Base-by-base conservation (phyloP, 129 eudicot species). In the Gnaphalium uliginosum region DNA sequence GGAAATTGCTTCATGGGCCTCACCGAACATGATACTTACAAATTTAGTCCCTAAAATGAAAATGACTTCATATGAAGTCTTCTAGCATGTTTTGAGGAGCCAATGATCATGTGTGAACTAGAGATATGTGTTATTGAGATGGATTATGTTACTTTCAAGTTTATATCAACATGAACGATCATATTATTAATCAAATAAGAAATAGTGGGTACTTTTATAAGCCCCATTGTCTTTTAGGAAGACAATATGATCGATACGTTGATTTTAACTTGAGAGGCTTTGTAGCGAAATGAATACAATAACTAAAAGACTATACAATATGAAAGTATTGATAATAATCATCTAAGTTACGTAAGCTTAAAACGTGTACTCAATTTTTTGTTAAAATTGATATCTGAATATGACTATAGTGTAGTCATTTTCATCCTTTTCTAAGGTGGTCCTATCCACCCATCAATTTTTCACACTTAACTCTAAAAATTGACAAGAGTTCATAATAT, bases 331-430 rank as follows among this genome's bases (percentile, higher is more conserved):
- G 18, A 46, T 54, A 10, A 54, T 6, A 17, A 51, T 5, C 29
- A 8, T 35, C 27, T 53, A 68, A 60, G 26, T 19, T n/a, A 26
- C 10, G 48, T 68, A 10, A 37, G 23, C 6, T 39, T 57, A 41
- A 68, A 50, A 71, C 62, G 72, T 71, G 77, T 50, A 71, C 41
- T 2, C 72, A 33, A 41, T 11, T 30, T 46, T 27, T 9, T 68
- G 39, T 24, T 17, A 54, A 68, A 23, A 37, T 59, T 26, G 51
- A 39, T 6, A n/a, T 6, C 22, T 64, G 14, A 65, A 51, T 26
- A 65, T 64, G 26, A n/a, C 57, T 43, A 63, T 17, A 0, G 6
- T 24, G 27, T 1, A 11, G 74, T 68, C 62, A 18, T 58, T 77
- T 57, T 68, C 68, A 56, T 17, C 17, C 8, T 17, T 56, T 48